phyloP scores from a whole-genome alignment of 2,329 filamentous ascomycete species.

The Pseudogymnoascus pannorum region DNA sequence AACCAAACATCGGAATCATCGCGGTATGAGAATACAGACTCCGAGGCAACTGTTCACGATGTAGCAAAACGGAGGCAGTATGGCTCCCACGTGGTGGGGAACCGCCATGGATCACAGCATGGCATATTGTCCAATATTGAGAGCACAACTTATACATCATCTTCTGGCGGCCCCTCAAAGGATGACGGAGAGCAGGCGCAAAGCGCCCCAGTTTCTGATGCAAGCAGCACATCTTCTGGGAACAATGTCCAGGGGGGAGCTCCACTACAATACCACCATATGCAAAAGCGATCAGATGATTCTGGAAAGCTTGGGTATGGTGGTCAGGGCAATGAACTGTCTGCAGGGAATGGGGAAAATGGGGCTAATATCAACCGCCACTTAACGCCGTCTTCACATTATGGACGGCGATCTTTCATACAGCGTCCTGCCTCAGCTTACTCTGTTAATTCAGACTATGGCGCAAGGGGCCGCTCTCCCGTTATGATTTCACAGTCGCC shows the following conservation, averaged over 20 bases:
- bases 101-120: conserved; percentile 3
- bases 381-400: conserved; percentile 50
- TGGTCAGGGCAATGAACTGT: conserved; percentile 16
- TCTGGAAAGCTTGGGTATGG: conserved; percentile 23
- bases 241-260: conserved; percentile 34
- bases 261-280: conserved; percentile 54
- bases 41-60: conserved; percentile 10
- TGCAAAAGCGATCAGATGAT: conserved; percentile 37
- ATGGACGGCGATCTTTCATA: conserved; percentile 49
- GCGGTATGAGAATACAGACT: conserved; percentile 14
- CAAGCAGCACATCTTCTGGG: conserved; percentile 11
- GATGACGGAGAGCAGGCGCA: background rate
- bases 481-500: conserved; percentile 26
- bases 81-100: background rate
- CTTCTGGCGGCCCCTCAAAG: conserved; percentile 8
- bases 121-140: conserved; percentile 1
- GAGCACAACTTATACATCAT: conserved; percentile 18
- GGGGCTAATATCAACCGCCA: conserved; percentile 50
- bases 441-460: conserved; percentile 64
- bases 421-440: conserved; percentile 70
- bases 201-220: background rate
- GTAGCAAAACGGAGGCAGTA: conserved; percentile 8
- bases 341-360: conserved; percentile 34
- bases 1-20: conserved; percentile 9
- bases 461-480: conserved; percentile 55